Evolutionary conservation across 2,329 filamentous ascomycete genomes (phyloP), one percentile per base, ranked within the genome.

Genomic region (Curvularia sp.): DNA sequence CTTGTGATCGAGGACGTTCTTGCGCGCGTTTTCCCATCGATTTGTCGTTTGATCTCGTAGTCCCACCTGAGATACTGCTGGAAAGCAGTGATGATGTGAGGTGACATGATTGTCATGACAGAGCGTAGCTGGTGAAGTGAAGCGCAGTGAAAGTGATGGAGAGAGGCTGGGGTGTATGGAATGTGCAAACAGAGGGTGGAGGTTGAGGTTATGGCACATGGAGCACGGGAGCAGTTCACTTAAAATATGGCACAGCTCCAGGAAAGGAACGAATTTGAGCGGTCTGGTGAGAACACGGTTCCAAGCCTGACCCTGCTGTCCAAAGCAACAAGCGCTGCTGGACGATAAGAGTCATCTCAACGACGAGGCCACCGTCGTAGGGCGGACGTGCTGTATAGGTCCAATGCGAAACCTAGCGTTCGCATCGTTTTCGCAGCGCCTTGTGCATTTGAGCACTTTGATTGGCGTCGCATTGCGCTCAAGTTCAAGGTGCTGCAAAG

Each of bases 61-160:
- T 59, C 47, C 56, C 56, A 59, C 23, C 52, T 28, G 32, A 59
- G 52, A 30, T 50, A 59, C 41, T 59, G 56, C 34, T 59, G 56
- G 13, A 59, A 55, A 47, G 52, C 56, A 34, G 46, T 50, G 46
- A 59, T 55, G 6, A 59, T 19, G 19, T 55, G 51, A n/a, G 56
- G 56, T 9, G 52, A 42, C 56, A 59, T 55, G 30, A 49, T 55
- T 19, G 51, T 42, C 47, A 59, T 49, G 21, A 19, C 10, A 46
- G 8, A 19, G 8, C n/a, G 13, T 12, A 18, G 3, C 5, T 9
- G 18, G 9, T 12, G n/a, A 30, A 18, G 13, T 46, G 18, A 42
- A n/a, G 13, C 5, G 13, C 5, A 36, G 13, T 36, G 13, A n/a
- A 36, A n/a, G 3, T n/a, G 32, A 15, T 15, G n/a, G 32, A n/a